phyloP scores from a whole-genome alignment of 345 rosid species.

The Angophora floribunda region DNA sequence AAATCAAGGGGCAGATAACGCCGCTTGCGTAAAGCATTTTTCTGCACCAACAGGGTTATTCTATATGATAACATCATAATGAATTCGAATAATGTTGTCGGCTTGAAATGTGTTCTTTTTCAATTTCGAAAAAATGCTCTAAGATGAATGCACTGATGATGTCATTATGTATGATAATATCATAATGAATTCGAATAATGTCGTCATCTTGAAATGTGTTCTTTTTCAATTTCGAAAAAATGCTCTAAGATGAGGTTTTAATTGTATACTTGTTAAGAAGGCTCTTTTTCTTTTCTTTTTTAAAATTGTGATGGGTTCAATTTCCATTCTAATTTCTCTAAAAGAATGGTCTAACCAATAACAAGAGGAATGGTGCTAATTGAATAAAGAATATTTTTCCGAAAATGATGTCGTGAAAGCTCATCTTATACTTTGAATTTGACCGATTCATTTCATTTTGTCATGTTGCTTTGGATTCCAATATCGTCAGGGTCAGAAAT shows the following conservation, averaged over 20 bases:
- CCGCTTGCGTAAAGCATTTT: fast-evolving
- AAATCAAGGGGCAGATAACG: background rate
- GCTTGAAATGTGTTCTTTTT: background rate
- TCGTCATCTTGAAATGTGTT: background rate
- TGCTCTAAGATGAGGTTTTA: background rate
- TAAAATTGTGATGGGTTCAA: background rate
- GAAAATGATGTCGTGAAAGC: background rate
- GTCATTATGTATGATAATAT: no score
- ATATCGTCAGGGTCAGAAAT: background rate
- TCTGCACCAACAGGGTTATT: background rate
- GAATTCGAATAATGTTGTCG: background rate
- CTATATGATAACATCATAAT: no score
- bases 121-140: background rate
- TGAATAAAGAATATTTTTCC: background rate
- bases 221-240: background rate
- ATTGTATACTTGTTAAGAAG: background rate
- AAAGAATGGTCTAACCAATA: background rate
- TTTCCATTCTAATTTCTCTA: background rate
- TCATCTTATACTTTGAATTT: background rate
- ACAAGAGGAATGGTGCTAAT: background rate
- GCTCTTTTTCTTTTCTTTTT: no score
- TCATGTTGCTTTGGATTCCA: background rate
- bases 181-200: background rate
- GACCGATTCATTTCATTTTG: background rate
- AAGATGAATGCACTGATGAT: no score